A percentile compares a stretch with the other conserved stretches of the same genome.
phyloP scores from a whole-genome alignment of 306 rosid genomes.

The Pachyrhizus erosus region DNA sequence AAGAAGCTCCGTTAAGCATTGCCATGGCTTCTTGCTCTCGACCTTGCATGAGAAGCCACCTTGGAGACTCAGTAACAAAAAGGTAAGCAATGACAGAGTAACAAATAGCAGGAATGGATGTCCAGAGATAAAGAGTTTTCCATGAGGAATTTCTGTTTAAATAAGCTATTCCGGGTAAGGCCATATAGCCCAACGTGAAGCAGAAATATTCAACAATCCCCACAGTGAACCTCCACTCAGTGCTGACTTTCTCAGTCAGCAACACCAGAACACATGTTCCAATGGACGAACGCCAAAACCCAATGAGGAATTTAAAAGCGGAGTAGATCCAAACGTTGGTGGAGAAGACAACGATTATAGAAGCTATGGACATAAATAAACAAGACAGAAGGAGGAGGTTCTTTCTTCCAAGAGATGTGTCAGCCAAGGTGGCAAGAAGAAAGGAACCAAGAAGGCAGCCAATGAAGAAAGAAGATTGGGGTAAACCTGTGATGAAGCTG shows the following conservation, averaged over 20 bases:
- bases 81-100: slow-evolving; percentile 25
- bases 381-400: slow-evolving; percentile 43
- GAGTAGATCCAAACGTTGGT: slow-evolving; percentile 53
- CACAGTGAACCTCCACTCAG: slow-evolving; percentile 44
- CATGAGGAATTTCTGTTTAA: slow-evolving; percentile 40
- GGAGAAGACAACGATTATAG: slow-evolving; percentile 30
- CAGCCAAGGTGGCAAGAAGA: slow-evolving; percentile 49
- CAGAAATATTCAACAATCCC: slow-evolving; percentile 32
- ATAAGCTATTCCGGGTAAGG: slow-evolving; percentile 47
- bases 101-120: slow-evolving; percentile 42
- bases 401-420: slow-evolving; percentile 52
- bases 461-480: slow-evolving; percentile 46
- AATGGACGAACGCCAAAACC: slow-evolving; percentile 40
- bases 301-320: slow-evolving; percentile 37
- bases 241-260: slow-evolving; percentile 37
- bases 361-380: slow-evolving; percentile 38
- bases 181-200: slow-evolving; percentile 41
- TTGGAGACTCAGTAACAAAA: slow-evolving; percentile 45
- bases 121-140: slow-evolving; percentile 44
- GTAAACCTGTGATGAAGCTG: slow-evolving; percentile 45
- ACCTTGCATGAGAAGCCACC: slow-evolving; percentile 49
- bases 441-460: slow-evolving; percentile 48
- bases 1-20: slow-evolving; percentile 28
- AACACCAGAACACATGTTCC: slow-evolving; percentile 43
- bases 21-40: slow-evolving; percentile 39